Evolutionary conservation across 345 rosid species (phyloP).

Genomic region (Punica granatum): DNA sequence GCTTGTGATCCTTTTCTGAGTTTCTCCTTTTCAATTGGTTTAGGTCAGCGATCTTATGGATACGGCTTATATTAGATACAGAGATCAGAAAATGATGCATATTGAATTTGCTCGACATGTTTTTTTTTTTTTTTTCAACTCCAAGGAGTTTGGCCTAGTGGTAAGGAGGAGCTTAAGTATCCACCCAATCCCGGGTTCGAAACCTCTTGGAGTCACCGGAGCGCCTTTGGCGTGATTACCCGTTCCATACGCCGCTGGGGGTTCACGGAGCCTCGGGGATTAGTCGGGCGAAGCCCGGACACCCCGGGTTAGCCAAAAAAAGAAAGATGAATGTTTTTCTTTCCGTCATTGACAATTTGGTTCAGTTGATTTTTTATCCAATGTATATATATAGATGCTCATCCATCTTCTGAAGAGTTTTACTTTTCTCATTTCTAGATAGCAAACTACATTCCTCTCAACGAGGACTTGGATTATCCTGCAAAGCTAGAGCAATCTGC

Average conservation of each 20-base stretch:
- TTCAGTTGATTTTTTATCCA: neutral
- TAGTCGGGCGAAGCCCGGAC: too few relatives aligned
- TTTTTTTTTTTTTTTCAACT: too few relatives aligned
- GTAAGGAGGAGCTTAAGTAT: too few relatives aligned
- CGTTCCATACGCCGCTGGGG: too few relatives aligned
- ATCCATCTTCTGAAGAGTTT: neutral
- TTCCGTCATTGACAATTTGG: neutral
- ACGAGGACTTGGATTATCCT: slow-evolving; percentile 86
- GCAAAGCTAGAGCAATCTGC: slow-evolving; percentile 68
- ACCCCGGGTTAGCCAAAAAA: too few relatives aligned
- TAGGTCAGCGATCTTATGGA: neutral
- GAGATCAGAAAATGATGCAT: neutral
- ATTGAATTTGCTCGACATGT: neutral
- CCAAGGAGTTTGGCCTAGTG: too few relatives aligned
- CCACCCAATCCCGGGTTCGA: too few relatives aligned
- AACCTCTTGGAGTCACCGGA: too few relatives aligned
- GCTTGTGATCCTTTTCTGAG: neutral
- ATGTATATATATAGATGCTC: neutral
- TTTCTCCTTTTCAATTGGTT: neutral
- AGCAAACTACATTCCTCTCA: slow-evolving; percentile 71
- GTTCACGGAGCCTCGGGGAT: too few relatives aligned
- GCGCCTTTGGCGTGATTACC: too few relatives aligned
- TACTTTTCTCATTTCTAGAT: slow-evolving; percentile 45
- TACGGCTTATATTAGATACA: neutral
- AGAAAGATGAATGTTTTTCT: too few relatives aligned